Evolutionary conservation across 805 yeast species (phyloP), one percentile per base, ranked within the genome.

Genomic region (Diddensiella santjacobensis): DNA sequence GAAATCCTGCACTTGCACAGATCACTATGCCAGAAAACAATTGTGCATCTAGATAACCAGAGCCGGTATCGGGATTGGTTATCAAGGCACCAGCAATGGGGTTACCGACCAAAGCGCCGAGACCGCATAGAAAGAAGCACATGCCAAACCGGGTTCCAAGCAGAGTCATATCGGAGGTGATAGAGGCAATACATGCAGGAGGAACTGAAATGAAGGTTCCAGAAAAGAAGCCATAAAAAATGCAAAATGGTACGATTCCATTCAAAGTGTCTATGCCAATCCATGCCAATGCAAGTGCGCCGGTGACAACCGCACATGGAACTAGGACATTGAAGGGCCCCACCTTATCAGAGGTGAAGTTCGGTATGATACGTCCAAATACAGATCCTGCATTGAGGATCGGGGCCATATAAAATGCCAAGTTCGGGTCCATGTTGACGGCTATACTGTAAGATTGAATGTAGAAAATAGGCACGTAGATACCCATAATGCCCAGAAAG

Each of bases 101-200:
- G 22, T 59, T 44, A 2, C 67, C 68, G 3, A 52, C 51, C 5
- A 64, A 48, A 15, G 58, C 42, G 2, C 75, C 79, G 55, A 76
- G 71, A 0, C 90, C 75, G 29, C 83, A 81, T 5, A 72, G 53
- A n/a, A 75, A 70, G 29, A 86, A 69, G 1, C 87, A 76, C 36
- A 79, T 48, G 2, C 87, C 87, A 86, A 87, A 82, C 19, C 67
- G 52, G 1, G 63, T 54, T 3, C 68, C 66, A 1, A 61, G 40
- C 43, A 76, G 74, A 47, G 66, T 66, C 1, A 80, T 77, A 15
- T 74, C 75, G 3, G 58, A 51, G 19, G 67, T 56, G 24, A 61
- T 58, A 11, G 51, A 45, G 6, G 63, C 63, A 11, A 63, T 45
- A 45, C 60, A 52, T 2, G 65, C 58, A 8, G 66, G 63, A 37